A percentile compares a stretch with the other conserved stretches of the same genome.
Conservation (phyloP, 2,329 filamentous ascomycete species). For the Teratosphaeria pseudoeucalypti region DNA sequence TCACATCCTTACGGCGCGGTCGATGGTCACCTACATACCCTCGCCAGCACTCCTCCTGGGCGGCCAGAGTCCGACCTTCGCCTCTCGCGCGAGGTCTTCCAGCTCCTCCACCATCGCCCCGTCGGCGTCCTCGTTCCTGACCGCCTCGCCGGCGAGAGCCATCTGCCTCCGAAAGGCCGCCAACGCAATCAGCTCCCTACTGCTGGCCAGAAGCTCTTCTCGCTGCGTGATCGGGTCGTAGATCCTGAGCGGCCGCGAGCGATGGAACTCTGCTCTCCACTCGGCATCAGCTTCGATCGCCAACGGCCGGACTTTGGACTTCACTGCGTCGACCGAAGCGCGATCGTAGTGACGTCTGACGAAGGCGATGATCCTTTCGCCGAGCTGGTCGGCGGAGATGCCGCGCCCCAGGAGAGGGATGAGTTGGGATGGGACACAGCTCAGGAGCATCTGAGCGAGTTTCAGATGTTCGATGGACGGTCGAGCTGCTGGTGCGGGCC, state of each 20-base stretch:
- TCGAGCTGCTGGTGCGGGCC: neutral
- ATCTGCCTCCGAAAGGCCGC: neutral
- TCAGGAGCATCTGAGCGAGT: neutral
- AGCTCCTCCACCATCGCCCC: neutral
- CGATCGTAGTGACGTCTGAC: neutral
- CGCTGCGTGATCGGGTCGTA: neutral
- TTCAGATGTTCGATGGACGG: neutral
- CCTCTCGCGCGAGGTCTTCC: neutral
- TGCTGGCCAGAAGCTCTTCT: neutral
- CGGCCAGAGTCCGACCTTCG: neutral
- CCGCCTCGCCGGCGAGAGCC: neutral
- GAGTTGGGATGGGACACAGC: neutral
- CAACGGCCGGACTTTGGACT: neutral
- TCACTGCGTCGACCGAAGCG: neutral
- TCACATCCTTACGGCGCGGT: neutral
- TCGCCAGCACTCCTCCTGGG: neutral
- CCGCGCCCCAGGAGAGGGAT: neutral
- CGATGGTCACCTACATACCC: neutral
- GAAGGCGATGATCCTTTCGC: neutral
- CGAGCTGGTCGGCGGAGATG: neutral
- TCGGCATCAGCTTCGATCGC: neutral
- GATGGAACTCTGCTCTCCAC: neutral
- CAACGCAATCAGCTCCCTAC: neutral
- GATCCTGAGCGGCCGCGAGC: neutral
- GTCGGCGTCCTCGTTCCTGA: neutral